Base-by-base conservation (phyloP, 352 stramenopile genomes). In the Halophytophthora batemanensis region DNA sequence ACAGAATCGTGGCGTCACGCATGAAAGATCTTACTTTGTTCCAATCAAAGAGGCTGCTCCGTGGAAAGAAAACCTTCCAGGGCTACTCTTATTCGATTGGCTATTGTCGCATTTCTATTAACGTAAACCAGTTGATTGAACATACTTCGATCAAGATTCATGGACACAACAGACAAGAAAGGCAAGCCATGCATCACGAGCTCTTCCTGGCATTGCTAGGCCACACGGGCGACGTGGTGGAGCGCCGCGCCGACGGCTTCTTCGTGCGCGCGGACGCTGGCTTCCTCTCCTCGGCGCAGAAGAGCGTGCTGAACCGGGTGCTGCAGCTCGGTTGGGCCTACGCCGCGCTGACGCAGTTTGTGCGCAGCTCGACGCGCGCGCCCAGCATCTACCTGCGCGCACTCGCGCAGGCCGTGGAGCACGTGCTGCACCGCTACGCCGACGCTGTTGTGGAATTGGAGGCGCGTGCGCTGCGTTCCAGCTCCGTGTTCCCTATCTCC, bases 151-250 rank as follows among this genome's bases (percentile, higher is more conserved):
- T n/a, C n/a, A n/a, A n/a, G n/a, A n/a, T n/a, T n/a, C n/a, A n/a
- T n/a, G n/a, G n/a, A n/a, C n/a, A n/a, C n/a, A n/a, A n/a, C n/a
- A n/a, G 25, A 18, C 31, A 23, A 7, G 29, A 39, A 52, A 15
- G 28, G 21, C 18, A 18, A n/a, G 31, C 52, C 18, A 90, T 90
- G 80, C 80, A 87, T 55, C 80, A 90, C 61, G 80, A 90, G 57
- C 70, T 90, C 25, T 85, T 90, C 61, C 64, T 90, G 48, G 80
- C 80, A 54, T 58, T 90, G 53, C 64, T 90, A 37, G 80, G 80
- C 8, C 74, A 85, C 45, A 55, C 73, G 0, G 77, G 80, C 51
- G 80, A 86, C 69, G 65, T 90, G 3, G 48, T 88, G 5, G 71
- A 87, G 45, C 61, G 61, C 37, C 64, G 66, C n/a, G 19, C 14